Base-by-base conservation (phyloP, 176 grass and related monocot genomes). In the Echinochloa phyllopogon region DNA sequence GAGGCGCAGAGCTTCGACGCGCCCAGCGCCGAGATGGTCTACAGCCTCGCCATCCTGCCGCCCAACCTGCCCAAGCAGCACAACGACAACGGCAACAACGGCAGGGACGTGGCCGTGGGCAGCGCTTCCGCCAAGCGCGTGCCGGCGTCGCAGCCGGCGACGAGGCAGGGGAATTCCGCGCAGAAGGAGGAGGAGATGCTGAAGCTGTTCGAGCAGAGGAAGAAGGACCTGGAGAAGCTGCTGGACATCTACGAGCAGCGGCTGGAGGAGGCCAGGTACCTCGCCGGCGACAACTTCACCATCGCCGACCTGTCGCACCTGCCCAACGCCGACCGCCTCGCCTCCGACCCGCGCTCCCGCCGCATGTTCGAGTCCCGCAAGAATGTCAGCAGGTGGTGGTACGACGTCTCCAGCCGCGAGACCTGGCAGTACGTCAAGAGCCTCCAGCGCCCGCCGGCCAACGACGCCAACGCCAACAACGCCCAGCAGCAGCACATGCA, bases 251-350 rank as follows among this genome's bases (percentile, higher is more conserved):
- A 98, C 88, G 95, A 98, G 75, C 88, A 88, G 82, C 76, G 91
- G 0, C 89, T 98, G 65, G 74, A 85, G 75, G 95, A 98, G 79
- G 82, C 87, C 20, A 10, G 5, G 21, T 98, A 69, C 87, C 89
- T 98, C 0, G 91, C 92, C 24, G 95, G 95, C 4, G 87, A 95
- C 80, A 88, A 83, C 65, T 95, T 98, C 95, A 98, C 95, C n/a
- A 94, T 98, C 51, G 95, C 95, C 49, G 95, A 98, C 89, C 87
- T 98, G 77, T 95, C 90, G 10, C 92, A 95, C 92, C 87, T 98
- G 69, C 95, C 95, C 82, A 95, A 93, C 79, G 85, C 88, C 42
- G 87, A 98, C 43, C 79, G 71, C 78, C 84, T 98, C 78, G 84
- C 42, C 49, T 15, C 64, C 27, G 82, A 93, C 86, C 85, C 53